Conservation (phyloP, 495 filamentous ascomycete genomes). For the Hypoxylon rickii region DNA sequence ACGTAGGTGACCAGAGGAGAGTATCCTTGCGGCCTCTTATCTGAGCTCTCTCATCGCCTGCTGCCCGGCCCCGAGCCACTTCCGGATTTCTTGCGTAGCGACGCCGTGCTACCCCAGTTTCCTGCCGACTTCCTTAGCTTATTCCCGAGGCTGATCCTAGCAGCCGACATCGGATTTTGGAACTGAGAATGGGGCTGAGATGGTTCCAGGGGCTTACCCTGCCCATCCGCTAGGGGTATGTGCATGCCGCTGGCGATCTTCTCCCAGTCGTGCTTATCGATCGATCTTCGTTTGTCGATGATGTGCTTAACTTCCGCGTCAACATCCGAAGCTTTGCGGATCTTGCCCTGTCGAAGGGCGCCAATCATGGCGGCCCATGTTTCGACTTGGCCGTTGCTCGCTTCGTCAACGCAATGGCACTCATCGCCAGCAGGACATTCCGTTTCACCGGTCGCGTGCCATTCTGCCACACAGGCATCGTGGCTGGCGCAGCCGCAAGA, state of each 20-base stretch:
- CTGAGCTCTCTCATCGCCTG: slow-evolving; percentile 8
- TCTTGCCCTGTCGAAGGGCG: slow-evolving; percentile 32
- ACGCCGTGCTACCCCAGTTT: slow-evolving; percentile 37
- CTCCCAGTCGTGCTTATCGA: slow-evolving; percentile 44
- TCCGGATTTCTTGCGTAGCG: slow-evolving; percentile 27
- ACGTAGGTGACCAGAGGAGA: background rate
- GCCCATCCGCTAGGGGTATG: slow-evolving; percentile 30
- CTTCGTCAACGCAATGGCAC: slow-evolving; percentile 51
- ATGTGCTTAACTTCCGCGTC: slow-evolving; percentile 7
- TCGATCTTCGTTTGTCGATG: slow-evolving; percentile 23
- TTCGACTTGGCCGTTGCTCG: slow-evolving; percentile 45
- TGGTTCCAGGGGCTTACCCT: slow-evolving; percentile 22
- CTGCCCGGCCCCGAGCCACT: slow-evolving; percentile 1
- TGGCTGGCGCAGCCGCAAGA: slow-evolving; percentile 66
- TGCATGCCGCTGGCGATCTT: slow-evolving; percentile 34
- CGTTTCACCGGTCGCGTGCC: slow-evolving; percentile 52
- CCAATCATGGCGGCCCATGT: slow-evolving; percentile 48
- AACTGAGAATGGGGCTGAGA: slow-evolving; percentile 17
- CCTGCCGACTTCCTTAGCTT: slow-evolving; percentile 48
- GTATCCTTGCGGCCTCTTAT: too few species aligned
- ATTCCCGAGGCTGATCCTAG: slow-evolving; percentile 50
- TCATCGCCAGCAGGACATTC: slow-evolving; percentile 56
- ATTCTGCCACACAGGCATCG: slow-evolving; percentile 56
- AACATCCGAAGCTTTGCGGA: slow-evolving; percentile 27
- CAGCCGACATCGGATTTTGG: slow-evolving; percentile 47